Base-by-base conservation (phyloP, 1,139 yeast species). In the Suhomyces terraborum region DNA sequence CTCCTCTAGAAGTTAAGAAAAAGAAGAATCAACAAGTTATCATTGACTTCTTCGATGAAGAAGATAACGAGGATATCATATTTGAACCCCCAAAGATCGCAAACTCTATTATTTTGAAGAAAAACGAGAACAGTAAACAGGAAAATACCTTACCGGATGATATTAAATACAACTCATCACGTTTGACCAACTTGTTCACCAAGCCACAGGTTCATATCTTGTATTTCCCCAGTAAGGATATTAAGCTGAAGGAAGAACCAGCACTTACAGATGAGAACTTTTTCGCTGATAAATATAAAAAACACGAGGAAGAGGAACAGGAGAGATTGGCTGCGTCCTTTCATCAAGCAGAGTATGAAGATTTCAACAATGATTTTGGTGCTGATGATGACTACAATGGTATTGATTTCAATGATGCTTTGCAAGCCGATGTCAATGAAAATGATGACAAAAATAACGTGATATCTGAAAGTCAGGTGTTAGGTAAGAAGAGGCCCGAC, bases 271-370 rank as follows among this genome's bases (percentile, higher is more conserved):
- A 87, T 56, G 88, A 84, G 50, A 75, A 79, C 36, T 86, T 75
- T 57, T 88, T 91, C 84, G 94, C 95, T 0, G 75, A 77, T 18
- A 78, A 80, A 51, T 82, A 83, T 54, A 69, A 74, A 38, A 67
- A 74, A 40, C 65, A 69, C 29, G 73, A 68, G 31, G 65, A 66
- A 32, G 54, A 53, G 21, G 61, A 69, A 23, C 64, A 62, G 21
- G 71, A 67, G 30, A 50, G 69, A 36, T 57, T 70, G 46, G 68
- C 69, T 1, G 66, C 66, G 7, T 69, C 75, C 13, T 70, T 72
- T 53, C 74, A 67, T 44, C 75, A 69, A 52, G 77, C 75, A 0
- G 77, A 71, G 45, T 59, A 62, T 48, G 77, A 71, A 14, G 76
- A 69, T 46, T 67, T 58, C 42, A 66, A 69, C 42, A 62, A 69